Conservation (phyloP, 139 green algal species). For the Chlorella sp. region DNA sequence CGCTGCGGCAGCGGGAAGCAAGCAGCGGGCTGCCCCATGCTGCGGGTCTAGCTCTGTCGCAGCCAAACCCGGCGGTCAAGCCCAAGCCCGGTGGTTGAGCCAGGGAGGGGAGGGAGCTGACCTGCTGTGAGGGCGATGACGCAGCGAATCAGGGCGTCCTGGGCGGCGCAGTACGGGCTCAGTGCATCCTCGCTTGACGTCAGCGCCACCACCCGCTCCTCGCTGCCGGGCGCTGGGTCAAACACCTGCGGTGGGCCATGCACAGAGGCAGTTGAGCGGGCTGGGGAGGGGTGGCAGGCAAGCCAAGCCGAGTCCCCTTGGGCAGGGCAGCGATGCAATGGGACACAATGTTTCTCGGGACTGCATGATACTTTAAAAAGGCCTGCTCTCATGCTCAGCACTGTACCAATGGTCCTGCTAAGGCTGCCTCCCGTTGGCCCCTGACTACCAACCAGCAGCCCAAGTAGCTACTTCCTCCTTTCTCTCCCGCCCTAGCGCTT, state of each 20-base stretch:
- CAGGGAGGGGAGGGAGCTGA: background rate
- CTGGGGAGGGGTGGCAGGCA: no score
- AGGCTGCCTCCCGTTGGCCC: no score
- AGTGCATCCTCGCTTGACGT: slow-evolving; percentile 45
- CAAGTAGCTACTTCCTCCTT: no score
- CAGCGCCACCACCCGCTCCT: slow-evolving; percentile 50
- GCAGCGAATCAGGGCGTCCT: slow-evolving; percentile 54
- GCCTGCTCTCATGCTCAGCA: background rate
- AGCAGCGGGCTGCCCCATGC: background rate
- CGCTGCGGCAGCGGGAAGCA: background rate
- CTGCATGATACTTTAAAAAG: background rate
- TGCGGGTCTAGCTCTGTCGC: no score
- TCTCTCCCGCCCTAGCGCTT: no score
- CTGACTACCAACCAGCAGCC: background rate
- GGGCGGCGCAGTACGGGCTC: slow-evolving; percentile 48
- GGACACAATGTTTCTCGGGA: no score
- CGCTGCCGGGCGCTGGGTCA: slow-evolving; percentile 29
- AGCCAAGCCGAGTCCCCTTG: no score
- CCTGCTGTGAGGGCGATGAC: slow-evolving; percentile 38
- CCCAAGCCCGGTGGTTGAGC: no score
- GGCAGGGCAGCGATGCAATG: no score
- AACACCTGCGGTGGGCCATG: slow-evolving; percentile 2
- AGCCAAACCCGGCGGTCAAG: no score
- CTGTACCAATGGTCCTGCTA: no score
- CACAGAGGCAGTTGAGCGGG: no score